Base-by-base conservation (phyloP, 257 asterid genomes). In the Rauvolfia tetraphylla region DNA sequence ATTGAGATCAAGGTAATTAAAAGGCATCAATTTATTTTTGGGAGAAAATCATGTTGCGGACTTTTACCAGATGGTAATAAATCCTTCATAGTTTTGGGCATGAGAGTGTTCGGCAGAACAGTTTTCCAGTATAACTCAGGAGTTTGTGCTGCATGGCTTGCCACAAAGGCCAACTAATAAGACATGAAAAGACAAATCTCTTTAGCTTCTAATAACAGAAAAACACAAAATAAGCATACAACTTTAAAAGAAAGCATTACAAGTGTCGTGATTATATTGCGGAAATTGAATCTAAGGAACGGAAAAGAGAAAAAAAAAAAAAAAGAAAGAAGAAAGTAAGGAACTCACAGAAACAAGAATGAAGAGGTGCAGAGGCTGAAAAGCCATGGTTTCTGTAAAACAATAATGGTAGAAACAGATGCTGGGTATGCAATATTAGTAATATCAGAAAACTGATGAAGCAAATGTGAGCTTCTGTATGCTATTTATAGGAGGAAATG, bases 61-160 rank as follows among this genome's bases (percentile, higher is more conserved):
- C 69, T 31, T 20, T 48, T 20, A 79, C 83, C 79, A 25, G 79
- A 8, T 66, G 73, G 65, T 39, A 74, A 74, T 42, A 68, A 59
- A 15, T 54, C 83, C 71, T 54, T 41, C n/a, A 79, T 51, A 54
- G 68, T 33, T 79, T 74, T 44, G 27, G 83, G 79, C 51, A 79
- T 74, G 34, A 72, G 72, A 56, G 83, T 67, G 53, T 79, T 57
- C 15, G 79, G 75, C 70, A 79, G 66, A 72, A 74, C 23, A 5
- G 71, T 48, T 5, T 75, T 74, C 83, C 83, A 79, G 56, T 79
- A 79, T 9, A 36, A 48, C 48, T 66, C 79, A 15, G 83, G 5
- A 17, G 75, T 31, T 68, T 58, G 31, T 74, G 71, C 79, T 66
- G 79, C 79, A 74, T 74, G 79, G 76, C 79, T 58, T 66, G 83